Percentiles rank a stretch among this genome's conserved stretches.
These are phyloP conservation scores for Talaromyces atroroseus DNA, from an alignment of 2,329 filamentous ascomycete species.

Conservation along the genomic window DNA sequence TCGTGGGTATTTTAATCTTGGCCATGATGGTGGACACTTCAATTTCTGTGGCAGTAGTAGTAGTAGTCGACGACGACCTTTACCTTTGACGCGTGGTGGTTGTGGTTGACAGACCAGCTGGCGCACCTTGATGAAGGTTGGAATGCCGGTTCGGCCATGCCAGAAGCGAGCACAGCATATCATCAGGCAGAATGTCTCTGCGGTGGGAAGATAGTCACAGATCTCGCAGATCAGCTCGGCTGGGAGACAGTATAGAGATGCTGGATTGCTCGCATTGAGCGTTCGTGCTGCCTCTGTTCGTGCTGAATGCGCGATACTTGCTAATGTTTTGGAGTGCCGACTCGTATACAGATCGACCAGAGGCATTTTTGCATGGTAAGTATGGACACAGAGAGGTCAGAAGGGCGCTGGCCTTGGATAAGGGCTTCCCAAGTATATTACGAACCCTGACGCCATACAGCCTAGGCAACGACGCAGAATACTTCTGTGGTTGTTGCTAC, in stretches of 20 bases:
- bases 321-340: background rate
- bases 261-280: slow-evolving; percentile 1
- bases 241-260: slow-evolving; percentile 4
- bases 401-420: background rate
- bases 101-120: background rate
- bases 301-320: slow-evolving; percentile 3
- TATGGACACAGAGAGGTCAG: background rate
- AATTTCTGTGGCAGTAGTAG: too few species aligned
- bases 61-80: too few species aligned
- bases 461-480: too few species aligned
- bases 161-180: slow-evolving; percentile 6
- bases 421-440: background rate
- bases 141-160: slow-evolving; percentile 6
- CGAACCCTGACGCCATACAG: background rate
- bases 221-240: slow-evolving; percentile 5
- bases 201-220: background rate
- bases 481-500: too few species aligned
- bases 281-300: background rate
- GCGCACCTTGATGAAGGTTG: slow-evolving; percentile 2
- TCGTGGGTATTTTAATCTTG: background rate
- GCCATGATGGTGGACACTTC: too few species aligned
- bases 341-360: background rate
- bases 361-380: background rate
- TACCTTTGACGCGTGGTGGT: background rate
- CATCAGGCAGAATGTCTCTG: slow-evolving; percentile 8